These are phyloP conservation scores for Plenodomus lindquistii DNA, from an alignment of 2,329 filamentous ascomycete species.

Conservation along the genomic window DNA sequence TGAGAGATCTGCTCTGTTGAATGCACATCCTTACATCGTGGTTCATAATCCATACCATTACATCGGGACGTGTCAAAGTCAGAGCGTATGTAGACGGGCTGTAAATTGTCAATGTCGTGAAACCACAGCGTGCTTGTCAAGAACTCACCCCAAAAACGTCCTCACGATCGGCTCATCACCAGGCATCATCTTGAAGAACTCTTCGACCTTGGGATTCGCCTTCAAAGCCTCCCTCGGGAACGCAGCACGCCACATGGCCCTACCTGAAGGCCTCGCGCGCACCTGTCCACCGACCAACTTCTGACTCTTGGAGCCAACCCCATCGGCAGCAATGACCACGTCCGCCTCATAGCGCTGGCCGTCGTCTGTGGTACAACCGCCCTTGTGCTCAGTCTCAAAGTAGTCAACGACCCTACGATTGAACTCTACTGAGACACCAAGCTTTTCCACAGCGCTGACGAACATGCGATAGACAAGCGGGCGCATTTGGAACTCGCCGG, in stretches of 20 bases:
- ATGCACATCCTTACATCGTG: constrained; percentile 44
- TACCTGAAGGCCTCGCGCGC: constrained; percentile 44
- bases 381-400: constrained; percentile 48
- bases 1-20: neutral
- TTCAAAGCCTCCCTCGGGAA: constrained; percentile 50
- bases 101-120: constrained; percentile 6
- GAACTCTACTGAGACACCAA: constrained; percentile 50
- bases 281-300: constrained; percentile 51
- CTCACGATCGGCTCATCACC: constrained; percentile 50
- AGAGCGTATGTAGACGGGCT: constrained; percentile 50
- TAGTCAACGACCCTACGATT: constrained; percentile 49
- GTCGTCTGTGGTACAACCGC: constrained; percentile 42
- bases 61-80: constrained; percentile 51
- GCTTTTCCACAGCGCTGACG: constrained; percentile 52
- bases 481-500: constrained; percentile 60
- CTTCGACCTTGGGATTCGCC: constrained; percentile 52
- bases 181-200: constrained; percentile 51
- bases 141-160: constrained; percentile 48
- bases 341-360: constrained; percentile 49
- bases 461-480: constrained; percentile 62
- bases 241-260: constrained; percentile 48
- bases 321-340: constrained; percentile 46
- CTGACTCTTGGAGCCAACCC: constrained; percentile 52
- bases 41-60: constrained; percentile 57
- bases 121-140: neutral